A percentile compares a stretch with the other conserved stretches of the same genome.
These are phyloP conservation scores for Colletotrichum falcatum DNA, from an alignment of 2,329 filamentous ascomycete species.

Conservation along the genomic window DNA sequence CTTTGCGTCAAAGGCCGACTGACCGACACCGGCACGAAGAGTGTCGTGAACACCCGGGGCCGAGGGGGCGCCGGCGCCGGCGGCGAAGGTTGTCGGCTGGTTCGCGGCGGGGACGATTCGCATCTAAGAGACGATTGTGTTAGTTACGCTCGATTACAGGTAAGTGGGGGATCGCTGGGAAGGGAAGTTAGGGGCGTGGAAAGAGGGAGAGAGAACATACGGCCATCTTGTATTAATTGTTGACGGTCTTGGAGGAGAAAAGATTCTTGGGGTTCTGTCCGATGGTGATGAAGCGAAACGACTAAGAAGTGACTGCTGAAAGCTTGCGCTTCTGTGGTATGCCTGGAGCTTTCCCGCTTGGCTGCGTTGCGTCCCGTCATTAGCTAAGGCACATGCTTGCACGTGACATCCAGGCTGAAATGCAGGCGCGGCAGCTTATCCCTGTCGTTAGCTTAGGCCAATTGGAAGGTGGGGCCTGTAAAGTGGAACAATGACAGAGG, in stretches of 20 bases:
- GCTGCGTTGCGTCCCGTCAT: constrained; percentile 17
- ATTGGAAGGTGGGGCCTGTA: neutral
- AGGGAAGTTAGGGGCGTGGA: neutral
- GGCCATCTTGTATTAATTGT: constrained; percentile 56
- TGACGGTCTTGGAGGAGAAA: neutral
- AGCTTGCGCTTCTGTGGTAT: constrained; percentile 41
- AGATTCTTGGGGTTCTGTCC: constrained; percentile 3
- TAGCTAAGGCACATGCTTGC: neutral
- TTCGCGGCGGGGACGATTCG: constrained; percentile 82
- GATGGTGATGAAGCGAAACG: constrained; percentile 23
- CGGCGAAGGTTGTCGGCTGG: constrained; percentile 75
- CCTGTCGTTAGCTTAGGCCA: constrained; percentile 19
- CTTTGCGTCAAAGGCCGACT: constrained; percentile 63
- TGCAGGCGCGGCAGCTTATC: constrained; percentile 32
- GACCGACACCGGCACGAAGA: constrained; percentile 84
- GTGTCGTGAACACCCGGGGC: constrained; percentile 95
- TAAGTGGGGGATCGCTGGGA: neutral
- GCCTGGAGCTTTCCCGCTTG: constrained; percentile 40
- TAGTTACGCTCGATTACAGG: constrained; percentile 26
- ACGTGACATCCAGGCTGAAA: constrained; percentile 40
- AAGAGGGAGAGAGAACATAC: constrained; percentile 49
- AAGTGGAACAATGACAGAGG: constrained; percentile 30
- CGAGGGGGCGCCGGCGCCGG: constrained; percentile 82
- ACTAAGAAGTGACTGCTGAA: constrained; percentile 21
- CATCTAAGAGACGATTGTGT: constrained; percentile 61